Evolutionary conservation across 306 rosid species (phyloP).

Genomic region (Prunus persica): DNA sequence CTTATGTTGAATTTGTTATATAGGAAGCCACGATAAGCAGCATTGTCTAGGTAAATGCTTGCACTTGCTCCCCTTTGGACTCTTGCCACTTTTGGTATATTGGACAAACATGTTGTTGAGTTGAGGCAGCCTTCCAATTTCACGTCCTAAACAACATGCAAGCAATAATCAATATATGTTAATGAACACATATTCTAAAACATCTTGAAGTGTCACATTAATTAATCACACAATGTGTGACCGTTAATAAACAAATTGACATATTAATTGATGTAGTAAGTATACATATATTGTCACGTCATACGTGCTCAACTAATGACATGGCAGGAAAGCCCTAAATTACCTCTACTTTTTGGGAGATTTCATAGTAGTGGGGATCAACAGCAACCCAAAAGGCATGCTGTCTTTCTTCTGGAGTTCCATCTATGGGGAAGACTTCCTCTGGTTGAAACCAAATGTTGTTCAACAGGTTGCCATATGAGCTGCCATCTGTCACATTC

Average conservation of each 20-base stretch:
- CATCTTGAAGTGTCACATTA: neutral
- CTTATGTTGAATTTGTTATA: constrained; percentile 41
- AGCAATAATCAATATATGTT: neutral
- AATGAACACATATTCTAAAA: too few relatives aligned
- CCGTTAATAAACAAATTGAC: too few relatives aligned
- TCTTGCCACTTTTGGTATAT: constrained; percentile 38
- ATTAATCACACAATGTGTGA: neutral
- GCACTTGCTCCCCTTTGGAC: constrained; percentile 49
- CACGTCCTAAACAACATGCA: constrained; percentile 26
- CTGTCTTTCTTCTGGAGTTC: constrained; percentile 48
- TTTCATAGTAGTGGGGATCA: constrained; percentile 25
- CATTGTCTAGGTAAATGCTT: constrained; percentile 51
- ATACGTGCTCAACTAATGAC: too few relatives aligned
- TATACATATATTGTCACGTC: too few relatives aligned
- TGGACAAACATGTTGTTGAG: constrained; percentile 51
- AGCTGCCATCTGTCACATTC: constrained; percentile 22
- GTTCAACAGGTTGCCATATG: constrained; percentile 44
- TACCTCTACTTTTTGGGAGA: constrained; percentile 40
- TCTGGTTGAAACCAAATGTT: constrained; percentile 64
- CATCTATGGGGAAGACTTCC: constrained; percentile 57
- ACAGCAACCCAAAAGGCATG: constrained; percentile 57
- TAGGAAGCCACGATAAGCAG: constrained; percentile 48
- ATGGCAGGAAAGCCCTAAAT: neutral
- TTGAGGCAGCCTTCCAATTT: constrained; percentile 42
- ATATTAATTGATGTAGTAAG: too few relatives aligned